Base-by-base conservation (phyloP, 2,329 filamentous ascomycete species). In the Botrytis deweyae region DNA sequence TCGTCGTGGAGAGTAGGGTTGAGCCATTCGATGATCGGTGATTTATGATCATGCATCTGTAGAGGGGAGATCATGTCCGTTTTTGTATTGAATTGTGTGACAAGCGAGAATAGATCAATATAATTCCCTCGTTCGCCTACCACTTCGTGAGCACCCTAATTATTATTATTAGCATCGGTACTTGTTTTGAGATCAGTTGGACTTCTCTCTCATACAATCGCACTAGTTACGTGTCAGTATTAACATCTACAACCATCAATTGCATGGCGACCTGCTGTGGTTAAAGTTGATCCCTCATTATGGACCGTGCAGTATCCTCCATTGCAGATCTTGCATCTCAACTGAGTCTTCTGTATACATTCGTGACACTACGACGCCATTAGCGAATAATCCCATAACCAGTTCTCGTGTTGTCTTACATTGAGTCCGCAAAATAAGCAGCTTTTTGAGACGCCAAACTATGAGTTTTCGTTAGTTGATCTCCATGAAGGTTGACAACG, bases 391-490 rank as follows among this genome's bases (percentile, higher is more conserved):
- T 33, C 25, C n/a, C 29, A 42, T 1, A 33, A 7, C 25, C 81
- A 89, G 16, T 40, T 40, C 16, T 61, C 36, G 14, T 42, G 22
- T 7, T 38, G 40, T 38, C 72, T 84, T 84, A 94, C 92, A 75
- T 93, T 95, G 76, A 88, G 89, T 70, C 93, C 94, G 82, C 94
- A 97, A 82, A 95, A 94, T 88, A 93, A 96, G 84, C 94, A 97
- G 79, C 94, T 89, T 79, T 88, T 85, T 76, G 86, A 86, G n/a
- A 91, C 88, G 46, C 88, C 88, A 55, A 76, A 70, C 79, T 80
- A 67, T 38, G 16, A 44, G n/a, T 16, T 36, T 44, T 40, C 14
- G 70, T 72, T n/a, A 72, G 70, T 49, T 42, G 18, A 36, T 55
- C 36, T n/a, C 38, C 65, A 25, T 42, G n/a, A 29, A 49, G 16